Evolutionary conservation across 371 early-diverging fungal genomes (phyloP), one percentile per base, ranked within the genome.

Genomic region (Fennellomyces sp.): DNA sequence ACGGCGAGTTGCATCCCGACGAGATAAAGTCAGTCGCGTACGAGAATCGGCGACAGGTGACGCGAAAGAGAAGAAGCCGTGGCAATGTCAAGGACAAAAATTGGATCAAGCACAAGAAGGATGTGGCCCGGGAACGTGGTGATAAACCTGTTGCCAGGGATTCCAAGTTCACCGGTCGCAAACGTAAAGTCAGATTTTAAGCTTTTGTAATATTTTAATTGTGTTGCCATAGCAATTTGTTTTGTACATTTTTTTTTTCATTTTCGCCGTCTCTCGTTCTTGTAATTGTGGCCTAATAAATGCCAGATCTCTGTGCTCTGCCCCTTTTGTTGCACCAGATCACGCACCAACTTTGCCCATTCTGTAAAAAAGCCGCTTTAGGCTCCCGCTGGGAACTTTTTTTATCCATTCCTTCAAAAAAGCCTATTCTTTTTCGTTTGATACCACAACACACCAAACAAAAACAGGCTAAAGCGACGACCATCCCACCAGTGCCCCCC

Each of bases 81-180:
- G 45, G 21, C 87, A 80, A 60, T 66, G 76, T 91, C 45, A 95
- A 94, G 75, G 89, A 89, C 56, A 94, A 93, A 77, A 87, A 91
- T 49, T 97, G 97, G 95, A 88, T 98, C 12, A 54, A 91, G 53
- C 89, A 87, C 63, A 98, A 98, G 82, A 98, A 99, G 81, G 91
- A 92, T 55, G 75, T 92, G 15, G 82, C 89, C 48, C 83, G 96
- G 59, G 80, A 84, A 58, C 80, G 88, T 61, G 99, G 99, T 17
- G 89, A 92, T 63, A 85, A 92, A 62, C 72, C 69, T 15, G 92
- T 95, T 48, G 92, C 97, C 17, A 75, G 74, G 56, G 97, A 98
- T 70, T 94, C 96, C n/a, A 96, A 96, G 69, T 98, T 91, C 76
- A 97, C 98, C 25, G 99, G 90, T 45, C 79, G 99, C 65, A 98